Evolutionary conservation across 1,284 basidiomycete genomes (phyloP), one percentile per base, ranked within the genome.

Genomic region (Ceratobasidium sp.): DNA sequence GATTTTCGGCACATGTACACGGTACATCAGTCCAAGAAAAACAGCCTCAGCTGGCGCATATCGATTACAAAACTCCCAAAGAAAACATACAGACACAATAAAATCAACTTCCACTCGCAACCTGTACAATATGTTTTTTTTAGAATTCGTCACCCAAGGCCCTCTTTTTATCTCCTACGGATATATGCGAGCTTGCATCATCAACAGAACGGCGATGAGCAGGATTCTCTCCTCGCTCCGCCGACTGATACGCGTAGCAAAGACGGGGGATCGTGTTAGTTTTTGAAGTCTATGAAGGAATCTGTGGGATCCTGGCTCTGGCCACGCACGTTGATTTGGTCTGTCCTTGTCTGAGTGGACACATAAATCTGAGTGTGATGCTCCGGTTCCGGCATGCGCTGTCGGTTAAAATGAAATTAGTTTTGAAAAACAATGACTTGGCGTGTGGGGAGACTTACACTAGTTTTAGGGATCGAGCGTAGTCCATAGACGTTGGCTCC

Each of bases 311-410:
- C 41, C 53, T 57, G 36, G 2, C 45, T 69, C 15, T 19, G 14
- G 36, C 66, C 36, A 57, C 66, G n/a, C 33, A 71, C 66, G 51
- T 59, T 66, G 50, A 36, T 41, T 1, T 41, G 31, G 50, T 66
- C 64, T 15, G 53, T 7, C 22, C 47, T 24, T 57, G 54, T 14
- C 22, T 62, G 5, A 41, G 41, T 59, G 24, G 54, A 45, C 15
- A 71, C 41, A 29, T 71, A 48, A 19, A 71, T 44, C 15, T 71
- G 51, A 59, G 54, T 71, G 45, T 24, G 47, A 31, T 33, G 24
- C 36, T 19, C 57, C 19, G 57, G 29, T 17, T 60, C 57, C 24
- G 57, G 57, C 17, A 27, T 31, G 31, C 57, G 57, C 57, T 60
- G 24, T 17, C 11, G 6, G 29, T 17, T 7, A 17, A 24, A 33